Evolutionary conservation across 2,329 filamentous ascomycete species (phyloP).

Genomic region (Neopestalotiopsis rosae): DNA sequence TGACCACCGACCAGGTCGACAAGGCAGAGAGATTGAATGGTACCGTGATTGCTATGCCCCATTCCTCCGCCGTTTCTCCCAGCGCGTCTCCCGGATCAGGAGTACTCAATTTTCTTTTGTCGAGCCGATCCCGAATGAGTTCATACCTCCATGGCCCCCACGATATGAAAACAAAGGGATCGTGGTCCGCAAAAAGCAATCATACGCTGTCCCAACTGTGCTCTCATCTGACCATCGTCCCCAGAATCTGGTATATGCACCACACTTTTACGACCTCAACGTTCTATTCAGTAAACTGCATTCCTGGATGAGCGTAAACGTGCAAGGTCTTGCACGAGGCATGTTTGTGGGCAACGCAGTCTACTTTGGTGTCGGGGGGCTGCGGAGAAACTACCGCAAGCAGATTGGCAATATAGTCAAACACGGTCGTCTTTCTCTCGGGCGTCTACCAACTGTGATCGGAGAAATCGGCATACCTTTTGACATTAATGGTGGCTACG

Average conservation of each 20-base stretch:
- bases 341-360: constrained; percentile 46
- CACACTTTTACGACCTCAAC: constrained; percentile 49
- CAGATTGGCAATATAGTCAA: constrained; percentile 43
- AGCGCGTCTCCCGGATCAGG: constrained; percentile 38
- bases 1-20: constrained; percentile 42
- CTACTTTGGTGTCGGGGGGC: constrained; percentile 44
- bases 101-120: constrained; percentile 41
- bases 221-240: constrained; percentile 34
- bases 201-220: constrained; percentile 32
- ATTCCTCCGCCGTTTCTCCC: constrained; percentile 42
- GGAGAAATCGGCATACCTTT: constrained; percentile 48
- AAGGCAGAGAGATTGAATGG: constrained; percentile 44
- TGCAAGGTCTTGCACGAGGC: constrained; percentile 45
- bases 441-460: constrained; percentile 41
- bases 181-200: constrained; percentile 20
- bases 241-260: constrained; percentile 44
- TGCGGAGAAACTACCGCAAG: constrained; percentile 44
- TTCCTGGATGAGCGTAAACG: constrained; percentile 43
- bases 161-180: constrained; percentile 11
- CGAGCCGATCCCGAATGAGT: constrained; percentile 48
- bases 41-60: constrained; percentile 49
- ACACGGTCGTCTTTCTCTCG: constrained; percentile 39
- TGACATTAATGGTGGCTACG: constrained; percentile 43
- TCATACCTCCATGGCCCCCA: constrained; percentile 42
- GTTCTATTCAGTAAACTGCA: constrained; percentile 44